Base-by-base conservation (phyloP, 225 moss, liverwort and hornwort species). In the Rhytidiadelphus loreus region DNA sequence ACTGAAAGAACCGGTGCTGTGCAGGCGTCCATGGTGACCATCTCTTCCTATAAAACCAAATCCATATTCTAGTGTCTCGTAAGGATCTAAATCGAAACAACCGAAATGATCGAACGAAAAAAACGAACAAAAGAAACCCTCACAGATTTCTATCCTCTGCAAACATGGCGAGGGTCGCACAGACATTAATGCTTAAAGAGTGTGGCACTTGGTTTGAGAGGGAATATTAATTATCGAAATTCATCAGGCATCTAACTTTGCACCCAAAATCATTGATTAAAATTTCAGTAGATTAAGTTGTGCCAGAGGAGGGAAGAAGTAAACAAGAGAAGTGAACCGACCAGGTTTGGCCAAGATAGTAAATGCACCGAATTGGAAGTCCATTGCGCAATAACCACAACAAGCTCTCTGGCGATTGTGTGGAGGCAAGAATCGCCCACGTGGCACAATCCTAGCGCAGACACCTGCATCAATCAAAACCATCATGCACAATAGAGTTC, bases 281-380 rank as follows among this genome's bases (percentile, higher is more conserved):
- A 81, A 76, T n/a, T n/a, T n/a, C n/a, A n/a, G n/a, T 70, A 28
- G 28, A 70, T 41, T 53, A 43, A 70, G 66, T 83, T 35, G 58
- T 43, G 86, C 81, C 82, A 90, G 15, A 83, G 74, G 72, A 86
- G 83, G 69, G 41, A 88, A 59, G 80, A 81, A 83, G 30, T 43
- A 69, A 52, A 66, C 71, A 78, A 63, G 56, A 80, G 43, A 88
- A 58, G 61, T 55, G 75, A 80, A 88, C 86, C 46, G 58, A 98
- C 98, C 98, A 98, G 88, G 80, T 94, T 93, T 90, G 98, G 98
- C 98, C 96, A 98, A 81, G 96, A 95, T 29, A 98, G 88, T 77
- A 98, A 85, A 88, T 98, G 95, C 81, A 97, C 93, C 74, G 93
- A 93, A 81, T 97, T 98, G 83, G 95, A 93, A 72, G 82, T 86